phyloP scores from a whole-genome alignment of 306 rosid species.

The Arachis hypogaea region DNA sequence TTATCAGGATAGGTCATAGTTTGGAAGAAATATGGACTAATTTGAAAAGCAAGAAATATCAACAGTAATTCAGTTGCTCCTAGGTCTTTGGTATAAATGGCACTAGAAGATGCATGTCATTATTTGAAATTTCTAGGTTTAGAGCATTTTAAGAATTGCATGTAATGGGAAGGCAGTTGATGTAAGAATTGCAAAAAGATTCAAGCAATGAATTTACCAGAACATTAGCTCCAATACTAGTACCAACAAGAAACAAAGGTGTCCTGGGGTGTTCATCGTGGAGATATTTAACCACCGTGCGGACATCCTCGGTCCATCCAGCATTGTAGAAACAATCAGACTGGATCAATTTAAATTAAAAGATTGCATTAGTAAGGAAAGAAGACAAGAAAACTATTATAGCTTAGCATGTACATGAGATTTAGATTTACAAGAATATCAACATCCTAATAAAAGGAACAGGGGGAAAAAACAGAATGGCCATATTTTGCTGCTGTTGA shows the following conservation, averaged over 20 bases:
- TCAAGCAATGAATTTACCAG: constrained; percentile 57
- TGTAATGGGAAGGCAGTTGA: constrained; percentile 17
- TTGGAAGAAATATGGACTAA: constrained; percentile 12
- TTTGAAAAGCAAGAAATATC: neutral
- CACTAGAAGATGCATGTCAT: constrained; percentile 16
- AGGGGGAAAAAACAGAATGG: neutral
- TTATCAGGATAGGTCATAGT: constrained; percentile 7
- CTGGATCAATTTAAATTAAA: constrained; percentile 56
- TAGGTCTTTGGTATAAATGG: constrained; percentile 1
- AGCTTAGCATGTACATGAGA: constrained; percentile 25
- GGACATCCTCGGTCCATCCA: constrained; percentile 97
- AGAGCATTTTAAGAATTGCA: constrained; percentile 20
- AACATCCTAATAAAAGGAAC: constrained; percentile 10
- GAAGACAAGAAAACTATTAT: constrained; percentile 30
- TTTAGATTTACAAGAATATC: constrained; percentile 15
- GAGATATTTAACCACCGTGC: constrained; percentile 65
- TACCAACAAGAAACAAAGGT: constrained; percentile 85
- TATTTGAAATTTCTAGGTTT: constrained; percentile 17
- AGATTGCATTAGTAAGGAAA: constrained; percentile 25
- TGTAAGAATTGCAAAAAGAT: constrained; percentile 31
- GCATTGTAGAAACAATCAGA: constrained; percentile 97
- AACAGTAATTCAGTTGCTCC: constrained; percentile 8
- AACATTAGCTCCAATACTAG: constrained; percentile 93
- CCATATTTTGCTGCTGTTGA: constrained; percentile 17
- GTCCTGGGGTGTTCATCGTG: constrained; percentile 70